Conservation (phyloP, 208 protist species). For the Leishmania amazonensis region DNA sequence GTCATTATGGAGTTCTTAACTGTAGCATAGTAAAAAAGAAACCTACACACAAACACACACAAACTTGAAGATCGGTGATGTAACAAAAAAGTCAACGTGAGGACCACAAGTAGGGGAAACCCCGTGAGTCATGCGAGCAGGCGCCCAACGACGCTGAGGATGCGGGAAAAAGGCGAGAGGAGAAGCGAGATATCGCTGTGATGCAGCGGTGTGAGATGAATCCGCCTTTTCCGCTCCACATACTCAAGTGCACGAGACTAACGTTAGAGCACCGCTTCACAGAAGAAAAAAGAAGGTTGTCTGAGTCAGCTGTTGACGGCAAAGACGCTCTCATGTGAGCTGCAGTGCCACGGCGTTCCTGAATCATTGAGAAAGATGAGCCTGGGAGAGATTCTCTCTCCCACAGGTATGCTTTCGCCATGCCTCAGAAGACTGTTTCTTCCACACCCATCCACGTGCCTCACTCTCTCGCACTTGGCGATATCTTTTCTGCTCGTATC, state of each 20-base stretch:
- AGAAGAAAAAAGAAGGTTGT: neutral
- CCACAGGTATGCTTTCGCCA: neutral
- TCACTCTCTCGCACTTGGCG: neutral
- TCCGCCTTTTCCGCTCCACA: neutral
- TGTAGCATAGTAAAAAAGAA: constrained; percentile 29
- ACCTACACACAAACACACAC: neutral
- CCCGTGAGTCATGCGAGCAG: neutral
- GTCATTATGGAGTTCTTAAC: constrained; percentile 30
- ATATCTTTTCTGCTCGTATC: neutral
- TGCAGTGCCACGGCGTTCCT: neutral
- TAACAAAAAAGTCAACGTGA: neutral
- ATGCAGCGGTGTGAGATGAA: neutral
- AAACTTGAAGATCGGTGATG: neutral
- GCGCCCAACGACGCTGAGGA: neutral
- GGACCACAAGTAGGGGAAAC: neutral
- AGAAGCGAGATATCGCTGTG: neutral
- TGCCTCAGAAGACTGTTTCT: neutral
- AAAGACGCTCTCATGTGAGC: too few relatives aligned
- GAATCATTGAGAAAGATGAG: neutral
- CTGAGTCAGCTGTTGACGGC: neutral
- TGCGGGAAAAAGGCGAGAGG: neutral
- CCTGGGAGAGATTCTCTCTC: neutral
- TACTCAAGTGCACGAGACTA: neutral
- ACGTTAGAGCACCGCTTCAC: neutral
- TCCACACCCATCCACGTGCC: neutral